Conservation (phyloP, 2,329 filamentous ascomycete genomes). For the Fusarium sp. region DNA sequence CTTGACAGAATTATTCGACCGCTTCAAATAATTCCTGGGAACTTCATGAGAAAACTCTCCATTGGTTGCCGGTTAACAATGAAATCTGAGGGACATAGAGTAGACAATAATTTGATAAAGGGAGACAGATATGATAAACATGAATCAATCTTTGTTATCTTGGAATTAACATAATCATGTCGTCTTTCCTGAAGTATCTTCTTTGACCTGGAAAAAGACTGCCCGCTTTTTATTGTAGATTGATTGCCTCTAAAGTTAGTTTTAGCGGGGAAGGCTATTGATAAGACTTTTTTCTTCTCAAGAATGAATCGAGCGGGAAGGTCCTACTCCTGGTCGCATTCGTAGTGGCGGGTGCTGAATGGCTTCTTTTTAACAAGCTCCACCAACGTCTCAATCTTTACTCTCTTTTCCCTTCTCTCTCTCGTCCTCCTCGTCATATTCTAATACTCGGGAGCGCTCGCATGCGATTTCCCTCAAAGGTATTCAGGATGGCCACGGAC, state of each 20-base stretch:
- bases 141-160: no score
- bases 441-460: conserved; percentile 37
- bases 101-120: no score
- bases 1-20: conserved; percentile 7
- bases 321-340: conserved; percentile 5
- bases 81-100: no score
- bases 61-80: no score
- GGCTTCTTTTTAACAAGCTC: conserved; percentile 35
- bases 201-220: not conserved
- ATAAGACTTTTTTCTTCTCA: conserved; percentile 33
- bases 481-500: conserved; percentile 67
- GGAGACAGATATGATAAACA: no score
- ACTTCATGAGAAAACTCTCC: no score
- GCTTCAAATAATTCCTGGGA: not conserved
- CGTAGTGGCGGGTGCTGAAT: conserved; percentile 27
- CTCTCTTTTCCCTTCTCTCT: conserved; percentile 24
- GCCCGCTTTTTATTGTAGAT: conserved; percentile 10
- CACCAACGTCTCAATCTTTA: conserved; percentile 21
- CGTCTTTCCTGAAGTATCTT: no score
- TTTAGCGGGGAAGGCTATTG: conserved; percentile 30
- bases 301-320: conserved; percentile 17
- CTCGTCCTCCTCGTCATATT: conserved; percentile 18
- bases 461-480: conserved; percentile 51
- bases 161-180: no score
- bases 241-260: conserved; percentile 1